Percentiles rank a stretch among this genome's conserved stretches.
phyloP scores from a whole-genome alignment of 495 filamentous ascomycete species.

The Cladorrhinum samala region DNA sequence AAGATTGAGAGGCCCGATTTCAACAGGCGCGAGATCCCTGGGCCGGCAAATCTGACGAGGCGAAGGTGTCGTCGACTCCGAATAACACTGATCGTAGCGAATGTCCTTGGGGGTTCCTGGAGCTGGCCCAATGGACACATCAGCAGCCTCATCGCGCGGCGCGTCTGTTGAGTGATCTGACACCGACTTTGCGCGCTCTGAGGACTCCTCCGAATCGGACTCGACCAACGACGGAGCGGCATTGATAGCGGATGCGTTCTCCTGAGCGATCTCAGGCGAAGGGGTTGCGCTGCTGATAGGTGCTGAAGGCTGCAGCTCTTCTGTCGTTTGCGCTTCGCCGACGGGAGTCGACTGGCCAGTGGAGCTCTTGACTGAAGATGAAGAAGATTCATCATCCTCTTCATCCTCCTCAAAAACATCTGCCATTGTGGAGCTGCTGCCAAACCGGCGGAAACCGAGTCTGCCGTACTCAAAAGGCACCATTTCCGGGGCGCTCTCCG shows the following conservation, averaged over 20 bases:
- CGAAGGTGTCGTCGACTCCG: slow-evolving; percentile 52
- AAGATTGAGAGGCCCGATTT: slow-evolving; percentile 39
- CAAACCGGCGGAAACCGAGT: slow-evolving; percentile 52
- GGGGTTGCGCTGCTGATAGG: background rate
- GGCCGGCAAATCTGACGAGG: slow-evolving; percentile 48
- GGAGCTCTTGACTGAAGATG: slow-evolving; percentile 19
- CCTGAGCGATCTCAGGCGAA: background rate
- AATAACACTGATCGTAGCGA: slow-evolving; percentile 12
- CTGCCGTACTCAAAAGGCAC: slow-evolving; percentile 68
- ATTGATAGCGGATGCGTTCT: background rate
- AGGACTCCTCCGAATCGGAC: background rate
- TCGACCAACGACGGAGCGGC: background rate
- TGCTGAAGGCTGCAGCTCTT: slow-evolving; percentile 4
- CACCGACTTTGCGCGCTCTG: background rate
- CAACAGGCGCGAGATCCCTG: slow-evolving; percentile 51
- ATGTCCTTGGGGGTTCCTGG: slow-evolving; percentile 18
- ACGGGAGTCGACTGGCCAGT: slow-evolving; percentile 25
- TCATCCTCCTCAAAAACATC: slow-evolving; percentile 98
- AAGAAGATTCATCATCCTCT: slow-evolving; percentile 52
- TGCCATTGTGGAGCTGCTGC: slow-evolving; percentile 63
- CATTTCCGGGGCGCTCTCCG: slow-evolving; percentile 89
- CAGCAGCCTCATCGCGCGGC: background rate
- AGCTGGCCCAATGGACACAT: background rate
- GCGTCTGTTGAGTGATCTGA: background rate
- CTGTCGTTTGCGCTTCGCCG: too few species aligned